Base-by-base conservation (phyloP, 1,284 basidiomycete species). In the Exsudoporus floridanus region DNA sequence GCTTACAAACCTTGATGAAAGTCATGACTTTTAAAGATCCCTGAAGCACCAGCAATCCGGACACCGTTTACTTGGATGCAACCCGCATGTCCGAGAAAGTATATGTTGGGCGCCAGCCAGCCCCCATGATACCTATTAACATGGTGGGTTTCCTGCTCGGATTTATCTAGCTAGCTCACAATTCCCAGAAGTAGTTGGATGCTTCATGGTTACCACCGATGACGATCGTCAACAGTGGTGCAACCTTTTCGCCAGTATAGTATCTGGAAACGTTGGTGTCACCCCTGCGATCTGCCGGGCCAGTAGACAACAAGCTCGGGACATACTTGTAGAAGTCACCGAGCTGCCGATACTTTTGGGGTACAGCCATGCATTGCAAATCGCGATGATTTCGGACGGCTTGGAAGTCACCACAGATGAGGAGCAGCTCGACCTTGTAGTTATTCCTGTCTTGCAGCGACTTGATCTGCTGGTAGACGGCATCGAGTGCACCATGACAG, bases 151-250 rank as follows among this genome's bases (percentile, higher is more conserved):
- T 46, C 34, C 18, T 34, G 16, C 25, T 36, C 27, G 12, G 18
- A 41, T n/a, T 23, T 19, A 19, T n/a, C 6, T n/a, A 27, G n/a
- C 28, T 4, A 23, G 74, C 90, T 73, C 64, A 94, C 88, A 98
- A 74, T 69, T 99, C 97, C 89, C 92, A 95, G 75, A 99, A 81
- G 70, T 98, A 98, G 66, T 94, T 97, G 50, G 92, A 95, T 5
- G 94, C 94, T 73, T 99, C 96, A 69, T 99, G 96, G 67, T 99
- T 99, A 6, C 97, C 97, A 19, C 97, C 97, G 63, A 99, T 97
- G 47, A 98, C 86, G 30, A 99, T 77, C 0, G 97, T 99, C 63
- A 98, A 74, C 7, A 97, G 72, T 0, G 95, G 94, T 0, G 96
- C 96, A 7, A 67, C 74, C 60, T 80, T 86, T 62, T 88, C 77